These are phyloP conservation scores for Elaeis oleifera DNA, from an alignment of 202 grass and related monocot species.

Conservation along the genomic window DNA sequence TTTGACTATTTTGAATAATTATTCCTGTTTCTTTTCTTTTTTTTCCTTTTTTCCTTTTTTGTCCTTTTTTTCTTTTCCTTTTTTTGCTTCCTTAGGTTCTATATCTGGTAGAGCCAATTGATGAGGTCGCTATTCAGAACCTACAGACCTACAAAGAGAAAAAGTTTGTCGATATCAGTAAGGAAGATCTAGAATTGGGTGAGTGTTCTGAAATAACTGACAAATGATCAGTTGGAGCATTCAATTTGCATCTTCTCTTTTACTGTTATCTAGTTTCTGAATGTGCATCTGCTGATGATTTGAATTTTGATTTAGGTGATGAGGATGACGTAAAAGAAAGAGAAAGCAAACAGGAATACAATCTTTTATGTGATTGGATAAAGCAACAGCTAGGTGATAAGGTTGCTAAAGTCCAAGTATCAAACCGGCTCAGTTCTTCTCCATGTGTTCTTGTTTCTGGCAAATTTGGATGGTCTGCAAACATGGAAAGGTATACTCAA, in stretches of 20 bases:
- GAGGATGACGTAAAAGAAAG: constrained; percentile 79
- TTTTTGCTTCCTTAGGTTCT: constrained; percentile 41
- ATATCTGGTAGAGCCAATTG: constrained; percentile 89
- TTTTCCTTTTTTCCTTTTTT: neutral
- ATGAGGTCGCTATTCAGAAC: constrained; percentile 89
- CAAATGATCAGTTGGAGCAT: too few species aligned
- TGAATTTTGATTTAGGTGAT: constrained; percentile 49
- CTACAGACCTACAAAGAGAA: constrained; percentile 92
- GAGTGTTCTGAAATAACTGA: constrained; percentile 15
- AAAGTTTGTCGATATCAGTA: constrained; percentile 89
- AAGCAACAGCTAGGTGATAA: constrained; percentile 79
- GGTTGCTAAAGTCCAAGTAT: constrained; percentile 79
- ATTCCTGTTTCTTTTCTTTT: constrained; percentile 1
- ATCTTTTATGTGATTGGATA: constrained; percentile 88
- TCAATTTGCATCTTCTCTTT: too few species aligned
- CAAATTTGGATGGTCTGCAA: constrained; percentile 99
- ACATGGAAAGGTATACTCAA: constrained; percentile 70
- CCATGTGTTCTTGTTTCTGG: constrained; percentile 92
- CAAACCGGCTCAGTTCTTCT: constrained; percentile 80
- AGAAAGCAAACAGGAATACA: constrained; percentile 85
- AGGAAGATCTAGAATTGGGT: constrained; percentile 91
- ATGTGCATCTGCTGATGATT: too few species aligned
- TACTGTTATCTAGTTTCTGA: too few species aligned
- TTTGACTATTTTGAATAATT: neutral
- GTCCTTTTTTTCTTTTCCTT: neutral